Base-by-base conservation (phyloP, 208 protist genomes). In the Acanthamoeba culbertsoni region DNA sequence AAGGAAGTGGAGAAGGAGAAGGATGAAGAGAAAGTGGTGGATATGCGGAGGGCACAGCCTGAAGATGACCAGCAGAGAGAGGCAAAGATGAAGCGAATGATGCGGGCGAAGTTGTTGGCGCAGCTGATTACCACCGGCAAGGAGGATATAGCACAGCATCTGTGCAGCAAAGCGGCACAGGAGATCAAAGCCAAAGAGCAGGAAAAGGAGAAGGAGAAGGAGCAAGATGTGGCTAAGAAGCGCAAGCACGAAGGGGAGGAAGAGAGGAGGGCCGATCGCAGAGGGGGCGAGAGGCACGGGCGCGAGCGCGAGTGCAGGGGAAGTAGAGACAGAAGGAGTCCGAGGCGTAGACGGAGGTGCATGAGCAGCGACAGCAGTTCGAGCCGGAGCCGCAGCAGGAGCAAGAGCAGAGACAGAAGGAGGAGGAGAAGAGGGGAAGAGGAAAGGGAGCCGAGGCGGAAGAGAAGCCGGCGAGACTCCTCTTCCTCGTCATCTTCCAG, bases 121-220 rank as follows among this genome's bases (percentile, higher is more conserved):
- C 73, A 84, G 42, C 73, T 84, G 42, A 46, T 84, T 28, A 55
- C 43, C 73, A 84, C 73, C n/a, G 73, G 73, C 42, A 84, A 84
- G 73, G 43, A 84, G 73, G 14, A 55, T 28, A 18, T 84, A 16
- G 73, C 37, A 12, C n/a, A 48, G 16, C 28, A 84, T 37, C 73
- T 84, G 8, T 8, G 28, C 31, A 26, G 37, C 37, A 35, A 16
- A 55, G 35, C 63, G 43, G 63, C 35, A 43, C n/a, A n/a, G 51
- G 51, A 20, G 35, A 43, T 0, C 14, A 7, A 20, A 4, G 31
- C 35, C 63, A n/a, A 14, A 3, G 63, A 33, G 26, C 3, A 26
- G 28, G 14, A 26, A 1, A 45, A 16, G 26, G 28, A 46, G 35
- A 51, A 23, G 40, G 68, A n/a, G 40, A 79, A 48, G 37, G 35